Percentiles rank a stretch among this genome's conserved stretches.
phyloP scores from a whole-genome alignment of 306 rosid species.

The Pterocarpus macrocarpus region DNA sequence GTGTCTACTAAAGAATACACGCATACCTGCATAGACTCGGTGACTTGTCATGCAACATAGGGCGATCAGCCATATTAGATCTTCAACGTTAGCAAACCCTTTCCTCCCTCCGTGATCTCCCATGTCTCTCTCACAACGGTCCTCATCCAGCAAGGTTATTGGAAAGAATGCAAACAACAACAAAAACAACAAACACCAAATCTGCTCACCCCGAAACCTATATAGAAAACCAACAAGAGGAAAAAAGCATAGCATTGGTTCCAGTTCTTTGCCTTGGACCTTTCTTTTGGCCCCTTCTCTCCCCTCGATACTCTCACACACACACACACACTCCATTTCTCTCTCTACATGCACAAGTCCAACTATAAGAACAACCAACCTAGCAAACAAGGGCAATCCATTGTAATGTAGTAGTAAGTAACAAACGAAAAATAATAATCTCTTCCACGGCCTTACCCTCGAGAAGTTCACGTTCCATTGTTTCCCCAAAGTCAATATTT shows the following conservation, averaged over 20 bases:
- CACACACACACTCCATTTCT: conserved; percentile 34
- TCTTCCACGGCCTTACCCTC: background rate
- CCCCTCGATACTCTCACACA: conserved; percentile 64
- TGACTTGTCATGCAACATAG: background rate
- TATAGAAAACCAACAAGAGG: conserved; percentile 59
- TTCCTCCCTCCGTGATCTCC: conserved; percentile 3
- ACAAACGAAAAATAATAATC: conserved; percentile 1
- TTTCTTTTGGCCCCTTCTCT: conserved; percentile 78
- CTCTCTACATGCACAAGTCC: conserved; percentile 43
- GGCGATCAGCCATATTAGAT: background rate
- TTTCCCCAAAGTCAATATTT: conserved; percentile 36
- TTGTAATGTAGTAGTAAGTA: conserved; percentile 5
- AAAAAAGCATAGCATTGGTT: conserved; percentile 70
- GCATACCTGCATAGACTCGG: background rate
- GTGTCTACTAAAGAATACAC: background rate
- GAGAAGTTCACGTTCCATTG: conserved; percentile 13
- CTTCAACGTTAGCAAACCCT: background rate
- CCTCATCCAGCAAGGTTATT: conserved; percentile 21
- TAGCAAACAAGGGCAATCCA: background rate
- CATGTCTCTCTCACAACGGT: conserved; percentile 57
- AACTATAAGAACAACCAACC: conserved; percentile 43
- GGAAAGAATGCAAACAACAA: conserved; percentile 60
- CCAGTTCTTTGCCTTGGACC: conserved; percentile 76
- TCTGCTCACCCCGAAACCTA: conserved; percentile 60
- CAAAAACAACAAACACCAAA: conserved; percentile 73